Evolutionary conservation across 495 filamentous ascomycete genomes (phyloP).

Genomic region (Neurospora discreta): DNA sequence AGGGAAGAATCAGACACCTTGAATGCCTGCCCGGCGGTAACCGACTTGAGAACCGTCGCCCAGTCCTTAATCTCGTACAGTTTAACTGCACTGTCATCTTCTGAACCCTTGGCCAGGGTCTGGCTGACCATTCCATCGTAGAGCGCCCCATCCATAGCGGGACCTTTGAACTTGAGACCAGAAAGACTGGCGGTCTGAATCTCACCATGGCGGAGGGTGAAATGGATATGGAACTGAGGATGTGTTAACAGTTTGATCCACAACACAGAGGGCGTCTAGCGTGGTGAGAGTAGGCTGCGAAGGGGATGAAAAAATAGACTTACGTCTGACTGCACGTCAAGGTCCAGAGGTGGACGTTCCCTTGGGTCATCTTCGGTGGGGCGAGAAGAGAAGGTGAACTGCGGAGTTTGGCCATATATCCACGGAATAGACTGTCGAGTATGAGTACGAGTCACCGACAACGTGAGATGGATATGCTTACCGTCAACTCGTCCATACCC

Average conservation of each 20-base stretch:
- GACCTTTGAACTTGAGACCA: conserved; percentile 6
- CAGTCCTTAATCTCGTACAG: background rate
- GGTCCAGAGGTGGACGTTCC: conserved; percentile 35
- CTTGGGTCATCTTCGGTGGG: conserved; percentile 44
- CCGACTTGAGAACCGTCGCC: background rate
- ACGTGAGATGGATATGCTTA: background rate
- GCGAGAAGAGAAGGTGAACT: conserved; percentile 59
- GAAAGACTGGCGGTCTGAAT: conserved; percentile 20
- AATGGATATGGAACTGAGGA: conserved; percentile 10
- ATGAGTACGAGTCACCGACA: background rate
- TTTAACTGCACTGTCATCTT: background rate
- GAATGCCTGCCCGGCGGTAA: background rate
- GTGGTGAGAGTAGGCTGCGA: background rate
- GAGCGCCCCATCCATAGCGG: background rate
- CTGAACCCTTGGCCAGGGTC: conserved; percentile 6
- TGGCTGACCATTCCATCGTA: conserved; percentile 9
- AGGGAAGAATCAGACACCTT: background rate
- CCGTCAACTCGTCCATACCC: conserved; percentile 50
- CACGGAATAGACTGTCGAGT: conserved; percentile 52
- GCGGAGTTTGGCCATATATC: conserved; percentile 76
- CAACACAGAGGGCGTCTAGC: background rate
- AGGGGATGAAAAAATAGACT: background rate
- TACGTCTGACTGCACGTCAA: conserved; percentile 17
- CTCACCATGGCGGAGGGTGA: conserved; percentile 32
- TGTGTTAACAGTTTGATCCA: background rate